phyloP scores from a whole-genome alignment of 148 eudicot genomes.

The Agrostemma githago region DNA sequence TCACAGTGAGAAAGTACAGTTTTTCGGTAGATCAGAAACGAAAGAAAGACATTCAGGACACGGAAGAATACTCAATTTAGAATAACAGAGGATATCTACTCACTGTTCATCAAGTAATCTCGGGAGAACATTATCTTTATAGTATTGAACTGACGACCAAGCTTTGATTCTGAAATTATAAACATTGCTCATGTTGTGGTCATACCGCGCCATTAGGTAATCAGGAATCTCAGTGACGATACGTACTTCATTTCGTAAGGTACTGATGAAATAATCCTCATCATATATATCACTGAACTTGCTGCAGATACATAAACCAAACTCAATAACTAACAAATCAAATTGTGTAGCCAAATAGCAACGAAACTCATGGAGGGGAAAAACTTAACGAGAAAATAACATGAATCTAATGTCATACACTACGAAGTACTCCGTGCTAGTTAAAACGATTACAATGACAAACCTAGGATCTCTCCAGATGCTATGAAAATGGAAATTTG shows the following conservation, averaged over 20 bases:
- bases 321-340: not conserved
- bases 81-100: constrained; percentile 27
- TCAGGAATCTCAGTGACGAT: constrained; percentile 73
- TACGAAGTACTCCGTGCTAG: not conserved
- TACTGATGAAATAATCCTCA: constrained; percentile 60
- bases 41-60: not conserved
- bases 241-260: constrained; percentile 73
- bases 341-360: not conserved
- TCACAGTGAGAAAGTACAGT: not conserved
- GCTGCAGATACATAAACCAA: constrained; percentile 44
- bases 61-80: not conserved
- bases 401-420: constrained; percentile 5
- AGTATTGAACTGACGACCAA: constrained; percentile 73
- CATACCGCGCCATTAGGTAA: constrained; percentile 89
- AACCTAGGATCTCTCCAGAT: constrained; percentile 99
- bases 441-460: not conserved
- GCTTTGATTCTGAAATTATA: constrained; percentile 94
- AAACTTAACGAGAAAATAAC: not conserved
- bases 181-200: constrained; percentile 79
- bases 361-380: not conserved
- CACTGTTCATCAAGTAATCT: constrained; percentile 93
- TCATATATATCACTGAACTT: constrained; percentile 89
- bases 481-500: constrained; percentile 95
- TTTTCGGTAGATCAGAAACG: not conserved
- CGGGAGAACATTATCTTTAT: constrained; percentile 80